Conservation (phyloP, 2,329 filamentous ascomycete genomes). For the Aspergillus pseudoviridinutans region DNA sequence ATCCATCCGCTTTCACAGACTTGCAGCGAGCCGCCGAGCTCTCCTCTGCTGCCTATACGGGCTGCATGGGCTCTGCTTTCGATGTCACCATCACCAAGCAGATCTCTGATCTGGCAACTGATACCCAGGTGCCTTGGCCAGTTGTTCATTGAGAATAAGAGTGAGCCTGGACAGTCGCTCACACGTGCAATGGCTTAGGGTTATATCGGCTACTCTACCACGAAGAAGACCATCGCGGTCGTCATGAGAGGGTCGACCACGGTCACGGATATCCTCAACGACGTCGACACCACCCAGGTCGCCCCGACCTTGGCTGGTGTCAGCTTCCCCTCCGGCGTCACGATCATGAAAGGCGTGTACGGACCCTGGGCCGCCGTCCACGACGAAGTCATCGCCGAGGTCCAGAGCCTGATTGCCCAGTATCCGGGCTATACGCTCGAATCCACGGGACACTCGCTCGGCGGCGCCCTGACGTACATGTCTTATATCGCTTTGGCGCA, state of each 20-base stretch:
- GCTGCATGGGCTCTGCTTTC: slow-evolving; percentile 23
- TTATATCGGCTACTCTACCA: slow-evolving; percentile 24
- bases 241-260: slow-evolving; percentile 30
- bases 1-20: slow-evolving; percentile 14
- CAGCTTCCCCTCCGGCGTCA: slow-evolving; percentile 22
- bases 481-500: slow-evolving; percentile 29
- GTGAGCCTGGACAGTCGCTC: neutral
- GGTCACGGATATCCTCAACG: slow-evolving; percentile 21
- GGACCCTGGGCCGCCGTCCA: slow-evolving; percentile 27
- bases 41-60: slow-evolving; percentile 28
- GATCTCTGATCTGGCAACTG: slow-evolving; percentile 19
- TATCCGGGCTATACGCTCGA: slow-evolving; percentile 28
- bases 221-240: slow-evolving; percentile 24
- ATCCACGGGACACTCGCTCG: slow-evolving; percentile 29
- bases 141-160: neutral
- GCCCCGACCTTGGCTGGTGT: slow-evolving; percentile 25
- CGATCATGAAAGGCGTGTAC: slow-evolving; percentile 26
- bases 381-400: slow-evolving; percentile 25
- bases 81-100: slow-evolving; percentile 29
- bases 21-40: slow-evolving; percentile 26
- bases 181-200: slow-evolving; percentile 13
- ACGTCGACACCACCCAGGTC: slow-evolving; percentile 22
- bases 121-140: slow-evolving; percentile 18
- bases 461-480: slow-evolving; percentile 27
- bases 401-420: slow-evolving; percentile 20